phyloP scores from a whole-genome alignment of 2,329 filamentous ascomycete genomes.

The Pseudocercospora musae region DNA sequence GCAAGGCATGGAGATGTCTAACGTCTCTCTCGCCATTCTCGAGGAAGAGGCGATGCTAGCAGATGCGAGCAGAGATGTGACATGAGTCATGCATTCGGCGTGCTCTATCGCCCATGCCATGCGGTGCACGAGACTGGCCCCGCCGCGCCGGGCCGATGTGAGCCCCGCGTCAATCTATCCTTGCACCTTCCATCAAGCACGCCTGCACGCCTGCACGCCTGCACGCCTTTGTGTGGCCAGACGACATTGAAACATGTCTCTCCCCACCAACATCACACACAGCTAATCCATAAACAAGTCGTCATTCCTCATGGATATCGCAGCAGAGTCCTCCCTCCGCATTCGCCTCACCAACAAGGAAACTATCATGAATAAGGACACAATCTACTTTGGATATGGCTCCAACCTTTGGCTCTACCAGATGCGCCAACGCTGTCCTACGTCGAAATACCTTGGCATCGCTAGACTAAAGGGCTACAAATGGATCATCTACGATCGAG shows the following conservation, averaged over 20 bases:
- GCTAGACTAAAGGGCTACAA: conserved; percentile 55
- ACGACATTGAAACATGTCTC: not conserved
- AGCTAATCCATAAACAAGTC: not conserved
- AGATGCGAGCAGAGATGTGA: not conserved
- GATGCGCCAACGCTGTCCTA: conserved; percentile 61
- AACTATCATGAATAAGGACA: conserved; percentile 3
- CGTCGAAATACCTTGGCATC: conserved; percentile 55
- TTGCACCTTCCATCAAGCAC: not conserved
- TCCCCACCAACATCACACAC: not conserved
- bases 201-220: too few relatives aligned
- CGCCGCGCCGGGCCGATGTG: too few relatives aligned
- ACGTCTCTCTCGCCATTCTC: not conserved
- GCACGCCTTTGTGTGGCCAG: not conserved
- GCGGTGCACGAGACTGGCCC: too few relatives aligned
- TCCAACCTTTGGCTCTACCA: conserved; percentile 65
- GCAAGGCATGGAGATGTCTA: conserved; percentile 10
- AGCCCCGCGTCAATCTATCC: not conserved
- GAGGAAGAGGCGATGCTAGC: not conserved
- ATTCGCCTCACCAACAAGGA: not conserved
- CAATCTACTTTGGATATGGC: conserved; percentile 63
- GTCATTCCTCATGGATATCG: not conserved
- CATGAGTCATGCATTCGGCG: not conserved
- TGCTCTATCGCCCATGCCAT: not conserved
- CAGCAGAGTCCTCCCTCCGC: not conserved
- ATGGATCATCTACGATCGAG: conserved; percentile 66